Percentiles rank a stretch among this genome's conserved stretches.
These are phyloP conservation scores for Tremella mesenterica DNA, from an alignment of 768 basidiomycete genomes.

Conservation along the genomic window DNA sequence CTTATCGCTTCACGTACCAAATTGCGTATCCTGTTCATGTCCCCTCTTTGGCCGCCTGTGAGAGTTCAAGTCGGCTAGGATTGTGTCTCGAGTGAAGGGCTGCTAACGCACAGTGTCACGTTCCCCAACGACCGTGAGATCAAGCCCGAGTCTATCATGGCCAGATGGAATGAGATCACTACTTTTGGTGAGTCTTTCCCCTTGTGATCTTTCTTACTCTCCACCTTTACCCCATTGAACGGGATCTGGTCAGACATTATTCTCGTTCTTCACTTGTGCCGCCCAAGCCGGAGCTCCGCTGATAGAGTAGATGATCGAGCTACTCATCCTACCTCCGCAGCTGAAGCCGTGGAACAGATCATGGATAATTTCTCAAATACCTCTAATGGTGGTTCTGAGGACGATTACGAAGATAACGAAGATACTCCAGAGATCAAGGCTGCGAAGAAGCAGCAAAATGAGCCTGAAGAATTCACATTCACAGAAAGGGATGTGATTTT, in stretches of 20 bases:
- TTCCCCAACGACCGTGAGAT: conserved; percentile 71
- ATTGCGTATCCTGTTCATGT: too few relatives aligned
- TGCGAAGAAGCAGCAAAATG: conserved; percentile 57
- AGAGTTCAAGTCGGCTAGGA: neutral
- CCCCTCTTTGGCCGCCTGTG: neutral
- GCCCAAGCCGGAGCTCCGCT: too few relatives aligned
- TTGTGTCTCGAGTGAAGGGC: neutral
- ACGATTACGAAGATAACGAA: conserved; percentile 55
- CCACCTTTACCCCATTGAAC: too few relatives aligned
- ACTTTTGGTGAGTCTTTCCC: conserved; percentile 60
- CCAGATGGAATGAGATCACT: conserved; percentile 75
- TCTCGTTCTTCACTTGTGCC: too few relatives aligned
- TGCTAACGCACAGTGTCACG: conserved; percentile 11
- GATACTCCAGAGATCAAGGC: conserved; percentile 73
- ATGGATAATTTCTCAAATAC: conserved; percentile 56
- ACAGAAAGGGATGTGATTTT: conserved; percentile 84
- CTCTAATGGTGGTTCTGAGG: conserved; percentile 19
- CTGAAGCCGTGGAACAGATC: conserved; percentile 68
- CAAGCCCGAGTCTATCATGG: conserved; percentile 68
- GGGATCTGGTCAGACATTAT: too few relatives aligned
- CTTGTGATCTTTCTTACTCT: neutral
- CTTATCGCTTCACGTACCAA: neutral
- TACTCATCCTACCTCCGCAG: conserved; percentile 65
- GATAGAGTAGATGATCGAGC: conserved; percentile 81
- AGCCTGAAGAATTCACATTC: conserved; percentile 60